phyloP scores from a whole-genome alignment of 2,329 filamentous ascomycete genomes.

The Talaromyces sp. region DNA sequence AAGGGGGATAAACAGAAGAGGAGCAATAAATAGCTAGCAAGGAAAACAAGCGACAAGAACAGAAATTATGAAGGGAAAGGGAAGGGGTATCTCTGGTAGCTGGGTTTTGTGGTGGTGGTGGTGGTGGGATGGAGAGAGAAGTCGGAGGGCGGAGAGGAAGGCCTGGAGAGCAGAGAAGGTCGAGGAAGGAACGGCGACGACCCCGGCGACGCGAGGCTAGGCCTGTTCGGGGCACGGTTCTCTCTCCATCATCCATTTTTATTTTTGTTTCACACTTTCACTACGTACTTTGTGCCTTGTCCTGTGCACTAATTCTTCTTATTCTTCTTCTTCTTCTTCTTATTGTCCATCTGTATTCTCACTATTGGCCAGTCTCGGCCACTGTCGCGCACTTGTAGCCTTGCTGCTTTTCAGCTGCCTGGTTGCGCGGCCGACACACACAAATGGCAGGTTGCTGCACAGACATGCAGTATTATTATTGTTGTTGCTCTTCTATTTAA shows the following conservation, averaged over 20 bases:
- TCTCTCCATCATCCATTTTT: not conserved
- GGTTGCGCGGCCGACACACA: not conserved
- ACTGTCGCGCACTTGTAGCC: not conserved
- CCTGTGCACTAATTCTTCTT: too few relatives aligned
- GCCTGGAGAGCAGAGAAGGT: not conserved
- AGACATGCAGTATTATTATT: not conserved
- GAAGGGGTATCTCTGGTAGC: conserved; percentile 1
- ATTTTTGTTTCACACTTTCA: not conserved
- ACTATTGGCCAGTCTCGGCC: not conserved
- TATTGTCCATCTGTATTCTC: not conserved
- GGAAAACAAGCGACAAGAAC: conserved; percentile 22
- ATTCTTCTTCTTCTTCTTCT: not conserved
- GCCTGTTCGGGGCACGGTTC: not conserved
- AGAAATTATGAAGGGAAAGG: conserved; percentile 16
- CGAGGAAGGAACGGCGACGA: not conserved
- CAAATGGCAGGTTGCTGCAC: not conserved
- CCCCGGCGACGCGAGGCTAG: not conserved
- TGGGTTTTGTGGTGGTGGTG: not conserved
- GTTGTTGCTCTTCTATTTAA: not conserved
- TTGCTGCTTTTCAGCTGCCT: too few relatives aligned
- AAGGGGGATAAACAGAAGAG: conserved; percentile 11
- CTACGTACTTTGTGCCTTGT: not conserved
- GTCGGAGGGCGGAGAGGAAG: not conserved
- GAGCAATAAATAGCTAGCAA: conserved; percentile 16
- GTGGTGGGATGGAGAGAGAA: not conserved